phyloP scores from a whole-genome alignment of 2,329 filamentous ascomycete genomes.

The Neofusicoccum parvum region DNA sequence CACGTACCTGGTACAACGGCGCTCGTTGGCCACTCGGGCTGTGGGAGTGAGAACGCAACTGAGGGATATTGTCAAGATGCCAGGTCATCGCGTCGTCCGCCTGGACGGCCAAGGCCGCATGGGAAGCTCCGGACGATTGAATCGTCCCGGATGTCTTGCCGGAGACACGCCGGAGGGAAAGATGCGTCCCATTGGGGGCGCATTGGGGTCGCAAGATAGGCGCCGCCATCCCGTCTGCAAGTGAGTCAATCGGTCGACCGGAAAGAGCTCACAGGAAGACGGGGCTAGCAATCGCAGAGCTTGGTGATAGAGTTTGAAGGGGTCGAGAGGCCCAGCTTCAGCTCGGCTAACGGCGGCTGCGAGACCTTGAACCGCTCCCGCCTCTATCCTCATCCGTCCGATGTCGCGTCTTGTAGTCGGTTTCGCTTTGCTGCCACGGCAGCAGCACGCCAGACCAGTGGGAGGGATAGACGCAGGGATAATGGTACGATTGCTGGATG shows the following conservation, averaged over 20 bases:
- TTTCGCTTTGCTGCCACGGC: background rate
- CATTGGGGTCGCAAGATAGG: background rate
- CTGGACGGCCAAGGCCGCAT: background rate
- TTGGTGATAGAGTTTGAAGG: background rate
- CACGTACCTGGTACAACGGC: slow-evolving; percentile 9
- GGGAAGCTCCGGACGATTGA: background rate
- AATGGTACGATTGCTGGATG: background rate
- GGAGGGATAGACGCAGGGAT: background rate
- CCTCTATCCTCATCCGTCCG: background rate
- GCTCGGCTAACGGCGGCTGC: slow-evolving; percentile 3
- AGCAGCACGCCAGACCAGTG: background rate
- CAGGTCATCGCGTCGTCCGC: background rate
- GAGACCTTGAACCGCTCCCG: background rate
- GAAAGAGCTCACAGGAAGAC: slow-evolving; percentile 4
- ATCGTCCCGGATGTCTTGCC: slow-evolving; percentile 1
- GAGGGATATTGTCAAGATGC: background rate
- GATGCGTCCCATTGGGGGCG: background rate
- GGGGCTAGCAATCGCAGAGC: background rate
- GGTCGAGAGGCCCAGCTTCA: background rate
- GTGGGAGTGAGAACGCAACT: background rate
- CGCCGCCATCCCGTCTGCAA: background rate
- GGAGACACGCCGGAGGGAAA: background rate
- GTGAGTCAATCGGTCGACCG: slow-evolving; percentile 14
- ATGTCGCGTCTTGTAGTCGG: background rate
- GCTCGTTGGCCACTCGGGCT: background rate